Evolutionary conservation across 2,329 filamentous ascomycete genomes (phyloP).

Genomic region (Lachnellula subtilissima): DNA sequence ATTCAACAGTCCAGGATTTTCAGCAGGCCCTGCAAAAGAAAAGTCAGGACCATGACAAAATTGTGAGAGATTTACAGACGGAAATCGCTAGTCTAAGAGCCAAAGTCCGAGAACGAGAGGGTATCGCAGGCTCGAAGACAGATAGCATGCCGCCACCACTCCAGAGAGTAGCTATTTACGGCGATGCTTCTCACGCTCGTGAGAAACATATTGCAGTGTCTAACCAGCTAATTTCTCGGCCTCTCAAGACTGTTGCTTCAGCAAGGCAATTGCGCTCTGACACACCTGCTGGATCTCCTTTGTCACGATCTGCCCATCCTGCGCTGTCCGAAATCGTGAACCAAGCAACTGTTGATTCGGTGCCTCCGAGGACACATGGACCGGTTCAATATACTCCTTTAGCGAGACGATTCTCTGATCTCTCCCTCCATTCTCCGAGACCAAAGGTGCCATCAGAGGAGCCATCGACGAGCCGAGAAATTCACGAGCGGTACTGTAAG

Average conservation of each 20-base stretch:
- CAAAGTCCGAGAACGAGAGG: neutral
- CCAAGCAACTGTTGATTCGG: conserved; percentile 16
- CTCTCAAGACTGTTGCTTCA: conserved; percentile 15
- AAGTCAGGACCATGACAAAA: conserved; percentile 16
- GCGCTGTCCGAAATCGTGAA: conserved; percentile 29
- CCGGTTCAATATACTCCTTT: conserved; percentile 25
- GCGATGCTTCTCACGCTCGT: conserved; percentile 8
- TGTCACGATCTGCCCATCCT: conserved; percentile 14
- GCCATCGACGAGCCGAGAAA: conserved; percentile 10
- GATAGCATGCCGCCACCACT: neutral
- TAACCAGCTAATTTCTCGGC: conserved; percentile 15
- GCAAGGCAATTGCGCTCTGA: conserved; percentile 11
- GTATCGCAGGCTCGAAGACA: neutral
- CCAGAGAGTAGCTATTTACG: neutral
- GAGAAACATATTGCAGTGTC: conserved; percentile 21
- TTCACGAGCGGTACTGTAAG: conserved; percentile 15
- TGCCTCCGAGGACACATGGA: conserved; percentile 17
- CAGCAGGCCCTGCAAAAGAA: conserved; percentile 17
- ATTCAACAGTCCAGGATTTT: conserved; percentile 14
- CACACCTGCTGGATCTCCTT: conserved; percentile 7
- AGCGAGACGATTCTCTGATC: conserved; percentile 15
- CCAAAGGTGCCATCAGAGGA: conserved; percentile 18
- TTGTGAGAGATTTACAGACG: conserved; percentile 16
- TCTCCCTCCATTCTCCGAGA: conserved; percentile 15
- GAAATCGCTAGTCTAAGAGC: conserved; percentile 16